Conservation (phyloP, 345 rosid genomes). For the Excoecaria cochinchinensis region DNA sequence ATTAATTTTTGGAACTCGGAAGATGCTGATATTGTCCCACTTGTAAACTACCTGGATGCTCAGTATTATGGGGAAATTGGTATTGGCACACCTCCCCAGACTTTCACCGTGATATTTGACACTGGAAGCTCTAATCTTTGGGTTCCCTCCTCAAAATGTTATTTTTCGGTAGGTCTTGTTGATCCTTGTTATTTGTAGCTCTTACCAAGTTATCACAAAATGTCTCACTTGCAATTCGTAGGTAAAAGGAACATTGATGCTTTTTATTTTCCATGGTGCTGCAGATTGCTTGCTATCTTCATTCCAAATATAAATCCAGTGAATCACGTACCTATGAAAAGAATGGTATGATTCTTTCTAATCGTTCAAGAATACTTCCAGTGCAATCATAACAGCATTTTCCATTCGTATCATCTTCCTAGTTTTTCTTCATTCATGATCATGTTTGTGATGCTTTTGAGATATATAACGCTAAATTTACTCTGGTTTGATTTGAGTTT, state of each 20-base stretch:
- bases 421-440: background rate
- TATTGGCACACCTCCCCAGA: slow-evolving; percentile 31
- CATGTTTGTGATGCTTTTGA: too few relatives aligned
- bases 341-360: slow-evolving; percentile 24
- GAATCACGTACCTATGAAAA: slow-evolving; percentile 21
- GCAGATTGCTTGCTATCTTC: slow-evolving; percentile 36
- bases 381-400: background rate
- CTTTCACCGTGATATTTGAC: slow-evolving; percentile 34
- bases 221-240: background rate
- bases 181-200: background rate
- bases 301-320: slow-evolving; percentile 29
- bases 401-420: too few relatives aligned
- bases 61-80: slow-evolving; percentile 37
- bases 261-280: background rate
- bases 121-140: slow-evolving; percentile 39
- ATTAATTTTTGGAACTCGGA: slow-evolving; percentile 4
- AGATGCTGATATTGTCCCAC: slow-evolving; percentile 11
- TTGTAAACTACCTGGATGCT: slow-evolving; percentile 31
- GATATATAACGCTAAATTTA: background rate
- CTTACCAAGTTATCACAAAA: background rate
- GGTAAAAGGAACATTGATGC: background rate
- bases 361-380: background rate
- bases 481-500: background rate
- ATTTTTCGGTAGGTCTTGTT: slow-evolving; percentile 27
- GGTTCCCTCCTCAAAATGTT: slow-evolving; percentile 32